phyloP scores from a whole-genome alignment of 2,329 filamentous ascomycete species.

The Myriosclerotinia curreyana region DNA sequence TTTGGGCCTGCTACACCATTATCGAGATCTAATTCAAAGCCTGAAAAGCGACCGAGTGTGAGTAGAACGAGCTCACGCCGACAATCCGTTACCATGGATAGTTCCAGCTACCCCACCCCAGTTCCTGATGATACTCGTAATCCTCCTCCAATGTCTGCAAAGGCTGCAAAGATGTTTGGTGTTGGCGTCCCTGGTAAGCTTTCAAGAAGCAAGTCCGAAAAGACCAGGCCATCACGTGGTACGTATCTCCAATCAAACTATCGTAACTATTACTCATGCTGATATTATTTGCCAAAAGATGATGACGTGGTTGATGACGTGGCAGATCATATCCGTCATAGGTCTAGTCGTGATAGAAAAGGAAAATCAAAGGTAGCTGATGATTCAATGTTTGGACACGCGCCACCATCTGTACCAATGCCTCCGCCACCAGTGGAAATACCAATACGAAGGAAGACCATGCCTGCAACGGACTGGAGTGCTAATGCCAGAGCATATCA shows the following conservation, averaged over 20 bases:
- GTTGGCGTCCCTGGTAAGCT: conserved; percentile 47
- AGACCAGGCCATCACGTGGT: conserved; percentile 48
- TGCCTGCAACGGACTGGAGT: conserved; percentile 33
- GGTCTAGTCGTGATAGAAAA: conserved; percentile 44
- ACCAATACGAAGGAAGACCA: conserved; percentile 32
- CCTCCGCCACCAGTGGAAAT: conserved; percentile 35
- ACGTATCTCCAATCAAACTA: conserved; percentile 26
- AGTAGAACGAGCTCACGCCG: conserved; percentile 62
- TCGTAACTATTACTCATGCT: conserved; percentile 23
- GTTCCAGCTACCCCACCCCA: conserved; percentile 62
- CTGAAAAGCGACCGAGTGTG: conserved; percentile 57
- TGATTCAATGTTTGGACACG: conserved; percentile 30
- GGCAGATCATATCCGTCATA: conserved; percentile 46
- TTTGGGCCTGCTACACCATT: conserved; percentile 68
- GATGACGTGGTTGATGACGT: conserved; percentile 53
- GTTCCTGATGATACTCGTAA: conserved; percentile 60
- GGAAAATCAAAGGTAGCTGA: conserved; percentile 44
- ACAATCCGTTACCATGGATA: conserved; percentile 62
- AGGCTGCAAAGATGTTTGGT: conserved; percentile 77
- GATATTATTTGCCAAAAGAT: conserved; percentile 41
- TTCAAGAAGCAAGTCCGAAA: conserved; percentile 47
- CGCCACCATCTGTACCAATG: conserved; percentile 38
- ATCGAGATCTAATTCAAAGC: conserved; percentile 66
- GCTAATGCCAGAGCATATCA: conserved; percentile 51
- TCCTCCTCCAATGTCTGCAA: conserved; percentile 61